phyloP scores from a whole-genome alignment of 108 stramenopile genomes.

The Fragilaria crotonensis region DNA sequence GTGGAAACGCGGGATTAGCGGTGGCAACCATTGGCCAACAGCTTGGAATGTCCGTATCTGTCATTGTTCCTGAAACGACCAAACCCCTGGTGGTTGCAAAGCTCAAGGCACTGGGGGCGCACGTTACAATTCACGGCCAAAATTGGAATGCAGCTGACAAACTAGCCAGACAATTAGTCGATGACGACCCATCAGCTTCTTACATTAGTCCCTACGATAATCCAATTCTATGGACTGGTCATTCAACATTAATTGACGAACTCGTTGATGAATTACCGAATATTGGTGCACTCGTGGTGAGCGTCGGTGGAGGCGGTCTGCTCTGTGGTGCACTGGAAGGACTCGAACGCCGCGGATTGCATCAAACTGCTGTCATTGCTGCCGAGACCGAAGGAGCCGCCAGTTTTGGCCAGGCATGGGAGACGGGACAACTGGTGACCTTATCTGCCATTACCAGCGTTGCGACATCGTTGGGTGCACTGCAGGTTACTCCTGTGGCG shows the following conservation, averaged over 20 bases:
- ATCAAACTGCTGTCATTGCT: constrained; percentile 51
- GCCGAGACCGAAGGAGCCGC: constrained; percentile 88
- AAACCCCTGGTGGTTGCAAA: constrained; percentile 75
- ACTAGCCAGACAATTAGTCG: constrained; percentile 49
- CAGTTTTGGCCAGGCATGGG: constrained; percentile 55
- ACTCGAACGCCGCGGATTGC: constrained; percentile 36
- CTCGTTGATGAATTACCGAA: constrained; percentile 38
- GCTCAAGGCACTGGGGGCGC: constrained; percentile 66
- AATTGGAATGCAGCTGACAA: constrained; percentile 90
- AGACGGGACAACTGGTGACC: constrained; percentile 26
- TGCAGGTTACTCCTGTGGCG: constrained; percentile 67
- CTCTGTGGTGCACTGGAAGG: constrained; percentile 80
- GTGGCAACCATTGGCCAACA: constrained; percentile 63
- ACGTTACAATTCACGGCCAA: constrained; percentile 70
- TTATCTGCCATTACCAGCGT: constrained; percentile 63
- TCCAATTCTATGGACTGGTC: constrained; percentile 85
- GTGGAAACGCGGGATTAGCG: constrained; percentile 78
- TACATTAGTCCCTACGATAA: constrained; percentile 84
- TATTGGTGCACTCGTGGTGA: constrained; percentile 68
- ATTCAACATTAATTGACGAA: constrained; percentile 82
- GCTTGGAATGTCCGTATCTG: constrained; percentile 52
- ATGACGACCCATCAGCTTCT: constrained; percentile 4
- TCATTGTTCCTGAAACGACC: constrained; percentile 84
- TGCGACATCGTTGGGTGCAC: constrained; percentile 84
- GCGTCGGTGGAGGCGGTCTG: constrained; percentile 89